phyloP scores from a whole-genome alignment of 2,329 filamentous ascomycete species.

The Tricladium varicosporioides region DNA sequence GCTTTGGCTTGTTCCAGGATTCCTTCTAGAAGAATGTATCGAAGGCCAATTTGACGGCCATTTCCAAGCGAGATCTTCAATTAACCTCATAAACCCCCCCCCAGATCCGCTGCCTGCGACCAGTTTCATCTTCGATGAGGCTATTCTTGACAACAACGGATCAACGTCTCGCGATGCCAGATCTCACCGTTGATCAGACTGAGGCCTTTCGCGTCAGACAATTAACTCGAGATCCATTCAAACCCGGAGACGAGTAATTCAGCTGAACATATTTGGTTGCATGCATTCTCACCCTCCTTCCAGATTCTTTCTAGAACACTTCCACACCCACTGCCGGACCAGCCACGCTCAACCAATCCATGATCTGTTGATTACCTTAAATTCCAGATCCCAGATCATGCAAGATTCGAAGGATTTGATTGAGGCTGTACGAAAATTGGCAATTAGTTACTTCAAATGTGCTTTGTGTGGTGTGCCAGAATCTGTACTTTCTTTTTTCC shows the following conservation, averaged over 20 bases:
- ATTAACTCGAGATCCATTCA: background rate
- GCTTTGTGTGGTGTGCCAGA: too few species aligned
- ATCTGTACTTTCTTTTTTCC: too few species aligned
- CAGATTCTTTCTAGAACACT: background rate
- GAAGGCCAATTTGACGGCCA: background rate
- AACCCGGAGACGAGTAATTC: background rate
- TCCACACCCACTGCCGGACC: background rate
- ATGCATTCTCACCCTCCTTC: background rate
- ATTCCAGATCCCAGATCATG: background rate
- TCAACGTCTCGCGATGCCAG: background rate
- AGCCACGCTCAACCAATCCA: background rate
- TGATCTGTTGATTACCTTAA: background rate
- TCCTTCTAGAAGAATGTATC: conserved; percentile 11
- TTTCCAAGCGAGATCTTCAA: background rate
- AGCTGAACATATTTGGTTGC: background rate
- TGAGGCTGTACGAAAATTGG: background rate
- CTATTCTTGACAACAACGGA: background rate
- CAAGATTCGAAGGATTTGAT: background rate
- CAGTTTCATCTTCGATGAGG: background rate
- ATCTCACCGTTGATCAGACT: background rate
- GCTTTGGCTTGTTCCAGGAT: background rate
- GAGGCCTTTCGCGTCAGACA: too few species aligned
- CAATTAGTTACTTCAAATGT: background rate
- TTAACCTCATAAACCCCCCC: background rate
- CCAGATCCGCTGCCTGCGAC: background rate